Evolutionary conservation across 306 rosid genomes (phyloP).

Genomic region (Casuarina cunninghamiana): DNA sequence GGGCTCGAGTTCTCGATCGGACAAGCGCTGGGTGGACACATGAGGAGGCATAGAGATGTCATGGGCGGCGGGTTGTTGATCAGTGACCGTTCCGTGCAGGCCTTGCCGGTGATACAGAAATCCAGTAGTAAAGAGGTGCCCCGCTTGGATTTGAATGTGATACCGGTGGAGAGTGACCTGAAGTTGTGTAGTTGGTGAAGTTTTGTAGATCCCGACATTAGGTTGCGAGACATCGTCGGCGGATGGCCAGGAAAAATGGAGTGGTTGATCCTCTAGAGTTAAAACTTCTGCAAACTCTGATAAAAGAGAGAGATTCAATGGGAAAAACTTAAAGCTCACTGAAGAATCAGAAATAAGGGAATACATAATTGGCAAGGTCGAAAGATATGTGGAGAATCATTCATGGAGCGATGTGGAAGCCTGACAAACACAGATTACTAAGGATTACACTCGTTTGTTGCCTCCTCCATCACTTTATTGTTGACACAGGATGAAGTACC

Average conservation of each 20-base stretch:
- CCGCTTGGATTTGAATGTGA: slow-evolving; percentile 55
- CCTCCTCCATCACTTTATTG: slow-evolving; percentile 81
- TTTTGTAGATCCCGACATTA: no score
- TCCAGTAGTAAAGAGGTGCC: slow-evolving; percentile 31
- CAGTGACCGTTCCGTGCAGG: background rate
- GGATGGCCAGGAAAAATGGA: no score
- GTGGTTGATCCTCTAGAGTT: no score
- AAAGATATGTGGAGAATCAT: no score
- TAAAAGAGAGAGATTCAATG: background rate
- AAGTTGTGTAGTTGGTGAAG: slow-evolving; percentile 28
- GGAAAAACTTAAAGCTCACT: slow-evolving; percentile 25
- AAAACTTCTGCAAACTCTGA: slow-evolving; percentile 4
- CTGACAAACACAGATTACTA: no score
- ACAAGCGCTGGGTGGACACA: slow-evolving; percentile 92
- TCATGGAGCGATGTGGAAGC: no score
- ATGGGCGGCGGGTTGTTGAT: background rate
- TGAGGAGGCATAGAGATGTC: slow-evolving; percentile 69
- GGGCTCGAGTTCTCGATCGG: slow-evolving; percentile 66
- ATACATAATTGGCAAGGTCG: slow-evolving; percentile 48
- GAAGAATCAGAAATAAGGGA: slow-evolving; percentile 45
- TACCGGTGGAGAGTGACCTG: slow-evolving; percentile 43
- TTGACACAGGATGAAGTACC: slow-evolving; percentile 56
- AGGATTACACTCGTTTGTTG: slow-evolving; percentile 21
- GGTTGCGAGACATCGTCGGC: no score
- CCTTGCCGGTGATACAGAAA: slow-evolving; percentile 40